Evolutionary conservation across 257 asterid species (phyloP).

Genomic region (Solanum virginianum): DNA sequence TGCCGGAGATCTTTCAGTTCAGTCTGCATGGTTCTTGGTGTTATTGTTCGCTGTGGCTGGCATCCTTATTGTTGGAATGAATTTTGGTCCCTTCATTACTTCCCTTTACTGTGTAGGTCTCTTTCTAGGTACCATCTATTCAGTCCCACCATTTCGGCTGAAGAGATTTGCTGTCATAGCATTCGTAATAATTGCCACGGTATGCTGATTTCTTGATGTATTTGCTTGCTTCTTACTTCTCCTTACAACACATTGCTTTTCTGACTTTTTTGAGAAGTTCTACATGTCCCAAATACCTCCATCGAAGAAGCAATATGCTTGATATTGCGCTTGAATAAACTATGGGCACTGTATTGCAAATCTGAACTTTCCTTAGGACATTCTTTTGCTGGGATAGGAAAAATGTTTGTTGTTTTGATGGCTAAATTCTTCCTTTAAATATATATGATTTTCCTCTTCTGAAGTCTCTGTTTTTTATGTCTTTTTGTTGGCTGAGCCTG

Average conservation of each 20-base stretch:
- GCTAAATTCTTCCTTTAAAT: not conserved
- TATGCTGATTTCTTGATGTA: conserved; percentile 12
- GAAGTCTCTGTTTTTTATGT: not conserved
- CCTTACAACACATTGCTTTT: not conserved
- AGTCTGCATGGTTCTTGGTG: conserved; percentile 86
- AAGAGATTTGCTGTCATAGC: conserved; percentile 75
- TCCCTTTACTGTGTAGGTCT: conserved; percentile 88
- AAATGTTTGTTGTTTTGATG: not conserved
- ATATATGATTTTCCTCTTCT: not conserved
- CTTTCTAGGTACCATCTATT: conserved; percentile 85
- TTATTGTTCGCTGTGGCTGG: conserved; percentile 61
- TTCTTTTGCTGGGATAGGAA: not conserved
- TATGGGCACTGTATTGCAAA: not conserved
- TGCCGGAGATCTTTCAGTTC: conserved; percentile 91
- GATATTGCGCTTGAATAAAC: not conserved
- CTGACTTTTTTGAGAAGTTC: not conserved
- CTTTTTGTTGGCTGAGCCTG: not conserved
- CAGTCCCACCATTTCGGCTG: conserved; percentile 97
- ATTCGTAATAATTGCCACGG: conserved; percentile 95
- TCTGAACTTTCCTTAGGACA: not conserved
- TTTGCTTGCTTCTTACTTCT: not conserved
- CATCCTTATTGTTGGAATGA: conserved; percentile 60
- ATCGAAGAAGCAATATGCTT: not conserved
- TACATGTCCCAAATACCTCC: not conserved
- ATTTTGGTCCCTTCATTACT: conserved; percentile 84